Evolutionary conservation across 2,329 filamentous ascomycete genomes (phyloP).

Genomic region (Thielaviopsis euricoi): DNA sequence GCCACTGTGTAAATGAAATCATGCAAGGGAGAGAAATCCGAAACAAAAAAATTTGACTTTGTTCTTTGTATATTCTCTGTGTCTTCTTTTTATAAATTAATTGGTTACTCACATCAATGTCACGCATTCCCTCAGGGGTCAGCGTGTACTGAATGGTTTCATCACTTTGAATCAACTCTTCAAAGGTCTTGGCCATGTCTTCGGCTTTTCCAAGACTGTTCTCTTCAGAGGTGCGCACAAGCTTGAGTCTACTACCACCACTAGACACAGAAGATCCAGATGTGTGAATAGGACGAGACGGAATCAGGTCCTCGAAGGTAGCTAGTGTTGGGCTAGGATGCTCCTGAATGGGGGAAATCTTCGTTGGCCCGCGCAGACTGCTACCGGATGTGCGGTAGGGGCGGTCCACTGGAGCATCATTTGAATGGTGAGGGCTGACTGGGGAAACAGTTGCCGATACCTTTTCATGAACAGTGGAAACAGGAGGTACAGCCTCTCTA

Average conservation of each 20-base stretch:
- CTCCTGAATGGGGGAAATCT: conserved; percentile 10
- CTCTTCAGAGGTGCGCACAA: conserved; percentile 42
- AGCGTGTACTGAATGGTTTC: conserved; percentile 71
- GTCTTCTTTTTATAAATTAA: conserved; percentile 14
- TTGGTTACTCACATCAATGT: conserved; percentile 46
- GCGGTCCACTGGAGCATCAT: conserved; percentile 15
- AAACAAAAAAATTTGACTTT: background rate
- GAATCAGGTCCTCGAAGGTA: conserved; percentile 1
- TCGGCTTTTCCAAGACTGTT: conserved; percentile 29
- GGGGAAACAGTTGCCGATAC: background rate
- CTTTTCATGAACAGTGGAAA: background rate
- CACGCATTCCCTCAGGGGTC: conserved; percentile 63
- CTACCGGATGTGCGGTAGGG: conserved; percentile 3
- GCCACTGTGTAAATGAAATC: background rate
- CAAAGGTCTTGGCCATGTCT: conserved; percentile 52
- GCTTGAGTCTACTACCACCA: conserved; percentile 32
- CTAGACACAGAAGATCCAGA: conserved; percentile 37
- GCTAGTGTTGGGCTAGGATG: conserved; percentile 8
- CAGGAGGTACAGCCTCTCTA: background rate
- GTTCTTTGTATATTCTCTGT: background rate
- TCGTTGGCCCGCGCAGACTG: conserved; percentile 5
- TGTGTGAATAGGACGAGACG: conserved; percentile 25
- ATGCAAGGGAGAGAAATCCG: background rate
- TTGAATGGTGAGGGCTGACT: conserved; percentile 14
- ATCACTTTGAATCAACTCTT: conserved; percentile 66